Evolutionary conservation across 106 monocot species (phyloP).

Genomic region (Vanilla planifolia): DNA sequence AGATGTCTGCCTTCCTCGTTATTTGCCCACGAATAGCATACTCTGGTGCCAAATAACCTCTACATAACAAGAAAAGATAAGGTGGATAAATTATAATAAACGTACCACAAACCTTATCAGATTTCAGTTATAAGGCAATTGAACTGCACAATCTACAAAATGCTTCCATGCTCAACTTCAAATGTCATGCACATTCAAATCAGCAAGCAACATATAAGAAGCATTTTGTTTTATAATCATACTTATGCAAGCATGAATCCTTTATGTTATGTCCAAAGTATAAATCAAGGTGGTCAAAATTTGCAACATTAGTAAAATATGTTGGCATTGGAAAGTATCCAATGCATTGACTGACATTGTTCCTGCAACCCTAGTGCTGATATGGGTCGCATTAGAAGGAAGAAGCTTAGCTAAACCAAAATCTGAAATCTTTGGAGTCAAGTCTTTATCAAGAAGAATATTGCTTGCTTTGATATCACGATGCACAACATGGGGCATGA

Average conservation of each 20-base stretch:
- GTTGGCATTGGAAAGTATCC: not conserved
- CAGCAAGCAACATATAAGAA: not conserved
- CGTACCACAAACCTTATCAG: not conserved
- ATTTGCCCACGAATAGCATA: slow-evolving; percentile 56
- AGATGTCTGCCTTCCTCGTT: slow-evolving; percentile 70
- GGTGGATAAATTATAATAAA: not conserved
- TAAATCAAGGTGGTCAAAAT: too few relatives aligned
- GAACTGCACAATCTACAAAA: not conserved
- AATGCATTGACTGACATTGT: slow-evolving; percentile 19
- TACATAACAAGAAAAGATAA: too few relatives aligned
- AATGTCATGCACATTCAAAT: not conserved
- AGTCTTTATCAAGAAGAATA: slow-evolving; percentile 42
- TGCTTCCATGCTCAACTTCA: not conserved
- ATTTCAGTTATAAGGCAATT: not conserved
- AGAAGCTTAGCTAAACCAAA: slow-evolving; percentile 44
- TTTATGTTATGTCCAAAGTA: too few relatives aligned
- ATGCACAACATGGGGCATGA: slow-evolving; percentile 29
- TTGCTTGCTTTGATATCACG: slow-evolving; percentile 45
- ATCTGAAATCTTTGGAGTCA: slow-evolving; percentile 40
- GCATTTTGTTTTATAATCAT: too few relatives aligned
- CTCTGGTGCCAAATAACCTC: slow-evolving; percentile 74
- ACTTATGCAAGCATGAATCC: too few relatives aligned
- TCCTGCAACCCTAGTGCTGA: slow-evolving; percentile 43
- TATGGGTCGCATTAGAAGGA: slow-evolving; percentile 24
- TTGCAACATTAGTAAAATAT: too few relatives aligned